Percentiles rank a stretch among this genome's conserved stretches.
phyloP scores from a whole-genome alignment of 345 rosid species.

The Eucalyptus globulus region DNA sequence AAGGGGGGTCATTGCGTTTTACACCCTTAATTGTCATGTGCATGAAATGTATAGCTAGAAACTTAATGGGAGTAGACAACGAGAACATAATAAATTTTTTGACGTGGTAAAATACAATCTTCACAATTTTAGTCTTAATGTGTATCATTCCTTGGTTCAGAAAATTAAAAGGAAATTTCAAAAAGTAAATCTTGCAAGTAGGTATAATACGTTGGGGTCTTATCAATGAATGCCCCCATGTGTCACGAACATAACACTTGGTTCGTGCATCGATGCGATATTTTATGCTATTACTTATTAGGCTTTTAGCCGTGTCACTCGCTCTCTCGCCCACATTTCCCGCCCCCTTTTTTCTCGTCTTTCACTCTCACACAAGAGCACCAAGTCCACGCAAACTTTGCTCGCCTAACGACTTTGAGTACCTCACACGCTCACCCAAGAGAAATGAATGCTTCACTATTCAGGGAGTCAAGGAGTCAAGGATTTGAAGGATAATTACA shows the following conservation, averaged over 20 bases:
- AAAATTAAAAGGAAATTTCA: neutral
- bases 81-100: neutral
- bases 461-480: neutral
- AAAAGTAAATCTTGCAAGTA: neutral
- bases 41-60: neutral
- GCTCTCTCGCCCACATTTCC: too few species aligned
- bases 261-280: too few species aligned
- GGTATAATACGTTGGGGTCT: too few species aligned
- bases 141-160: fast-evolving
- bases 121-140: neutral
- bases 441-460: neutral
- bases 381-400: neutral
- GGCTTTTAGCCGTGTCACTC: too few species aligned
- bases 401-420: fast-evolving
- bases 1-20: too few species aligned
- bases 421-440: fast-evolving
- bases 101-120: neutral
- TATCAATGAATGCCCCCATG: fast-evolving
- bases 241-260: too few species aligned
- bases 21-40: neutral
- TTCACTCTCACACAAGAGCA: neutral
- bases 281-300: too few species aligned
- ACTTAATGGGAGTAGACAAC: neutral
- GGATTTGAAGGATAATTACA: too few species aligned
- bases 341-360: fast-evolving